Conservation (phyloP, 164 flowering plant species). For the Annona cherimola region DNA sequence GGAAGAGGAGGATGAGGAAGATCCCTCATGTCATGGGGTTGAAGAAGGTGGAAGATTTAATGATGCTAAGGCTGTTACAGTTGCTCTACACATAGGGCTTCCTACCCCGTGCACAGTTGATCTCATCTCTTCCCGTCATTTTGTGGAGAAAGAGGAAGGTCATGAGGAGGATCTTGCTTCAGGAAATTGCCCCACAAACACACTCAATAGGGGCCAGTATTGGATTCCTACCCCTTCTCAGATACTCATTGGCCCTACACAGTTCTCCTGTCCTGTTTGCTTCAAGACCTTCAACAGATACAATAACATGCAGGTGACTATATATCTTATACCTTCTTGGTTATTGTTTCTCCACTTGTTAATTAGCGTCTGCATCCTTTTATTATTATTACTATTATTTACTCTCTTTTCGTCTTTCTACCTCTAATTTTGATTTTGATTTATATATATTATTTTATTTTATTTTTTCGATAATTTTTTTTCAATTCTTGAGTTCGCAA, state of each 20-base stretch:
- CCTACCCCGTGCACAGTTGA: slow-evolving; percentile 43
- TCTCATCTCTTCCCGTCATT: slow-evolving; percentile 21
- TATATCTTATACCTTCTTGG: background rate
- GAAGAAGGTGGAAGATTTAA: slow-evolving; percentile 33
- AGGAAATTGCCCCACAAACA: slow-evolving; percentile 23
- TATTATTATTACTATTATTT: slow-evolving; percentile 1
- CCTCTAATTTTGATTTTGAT: slow-evolving; percentile 15
- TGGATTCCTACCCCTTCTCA: slow-evolving; percentile 97
- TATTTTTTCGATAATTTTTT: slow-evolving; percentile 5
- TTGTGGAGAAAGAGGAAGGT: slow-evolving; percentile 27
- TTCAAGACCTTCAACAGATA: slow-evolving; percentile 95
- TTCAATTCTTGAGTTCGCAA: background rate
- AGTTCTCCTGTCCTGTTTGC: slow-evolving; percentile 95
- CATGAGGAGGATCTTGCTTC: slow-evolving; percentile 21
- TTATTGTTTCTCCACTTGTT: slow-evolving; percentile 3
- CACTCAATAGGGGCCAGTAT: slow-evolving; percentile 79
- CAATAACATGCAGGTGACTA: slow-evolving; percentile 90
- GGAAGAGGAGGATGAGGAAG: background rate
- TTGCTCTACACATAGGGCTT: slow-evolving; percentile 69
- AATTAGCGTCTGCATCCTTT: background rate
- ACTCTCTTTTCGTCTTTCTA: slow-evolving; percentile 18
- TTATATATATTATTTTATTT: slow-evolving; percentile 21
- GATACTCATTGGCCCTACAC: slow-evolving; percentile 93
- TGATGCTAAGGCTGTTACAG: slow-evolving; percentile 38
- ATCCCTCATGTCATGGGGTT: slow-evolving; percentile 30